Conservation (phyloP, 345 rosid species). For the Dimocarpus longan region DNA sequence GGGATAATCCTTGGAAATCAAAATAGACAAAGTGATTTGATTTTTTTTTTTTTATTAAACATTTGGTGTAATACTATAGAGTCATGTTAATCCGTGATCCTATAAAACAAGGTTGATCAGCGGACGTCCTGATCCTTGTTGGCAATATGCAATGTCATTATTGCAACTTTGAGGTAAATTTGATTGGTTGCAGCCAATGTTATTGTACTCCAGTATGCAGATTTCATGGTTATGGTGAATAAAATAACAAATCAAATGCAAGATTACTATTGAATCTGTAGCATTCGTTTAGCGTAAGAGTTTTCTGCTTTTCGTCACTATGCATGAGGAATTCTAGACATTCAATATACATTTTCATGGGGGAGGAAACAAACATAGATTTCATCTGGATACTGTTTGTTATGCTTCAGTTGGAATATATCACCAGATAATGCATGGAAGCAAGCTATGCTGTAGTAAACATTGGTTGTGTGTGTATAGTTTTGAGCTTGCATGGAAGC, state of each 20-base stretch:
- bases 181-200: slow-evolving; percentile 1
- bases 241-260: background rate
- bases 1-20: slow-evolving; percentile 80
- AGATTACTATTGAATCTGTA: background rate
- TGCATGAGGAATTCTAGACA: no score
- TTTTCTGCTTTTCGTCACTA: background rate
- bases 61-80: background rate
- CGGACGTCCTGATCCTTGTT: background rate
- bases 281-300: background rate
- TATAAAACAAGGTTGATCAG: background rate
- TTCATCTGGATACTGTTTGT: no score
- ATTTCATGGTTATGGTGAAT: background rate
- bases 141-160: background rate
- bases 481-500: no score
- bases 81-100: background rate
- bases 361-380: no score
- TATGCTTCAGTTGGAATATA: no score
- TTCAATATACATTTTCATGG: no score
- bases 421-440: no score
- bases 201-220: background rate
- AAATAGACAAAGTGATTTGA: background rate
- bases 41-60: background rate
- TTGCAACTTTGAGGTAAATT: background rate
- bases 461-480: no score
- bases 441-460: no score